Evolutionary conservation across 352 stramenopile species (phyloP), one percentile per base, ranked within the genome.

Genomic region (Pythium aristosporum): DNA sequence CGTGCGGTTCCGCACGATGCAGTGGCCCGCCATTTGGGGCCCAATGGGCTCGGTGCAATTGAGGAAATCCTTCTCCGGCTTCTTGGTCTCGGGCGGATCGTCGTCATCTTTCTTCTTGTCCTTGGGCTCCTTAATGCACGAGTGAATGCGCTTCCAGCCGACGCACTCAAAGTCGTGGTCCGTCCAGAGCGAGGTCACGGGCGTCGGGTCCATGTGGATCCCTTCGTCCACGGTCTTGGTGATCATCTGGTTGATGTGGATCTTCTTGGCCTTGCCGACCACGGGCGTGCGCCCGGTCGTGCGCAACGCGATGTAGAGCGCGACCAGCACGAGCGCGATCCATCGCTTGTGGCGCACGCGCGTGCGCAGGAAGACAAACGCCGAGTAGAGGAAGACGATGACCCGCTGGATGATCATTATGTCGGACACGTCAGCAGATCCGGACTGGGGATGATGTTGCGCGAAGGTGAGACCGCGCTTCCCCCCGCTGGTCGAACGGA

Each of bases 111-210:
- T 61, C 53, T 57, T 63, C 50, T 75, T 73, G 41, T 86, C 69
- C 30, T 67, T 63, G 18, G 84, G 73, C 46, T 83, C 66, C 37
- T 80, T 74, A 39, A 63, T 64, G 50, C 86, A 95, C 57, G 82
- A 80, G n/a, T 93, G 77, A 41, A 87, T 88, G 39, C 82, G 82
- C 61, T 95, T 91, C 86, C 86, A 95, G 47, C 84, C 84, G 41
- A 95, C 74, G 60, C 86, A 95, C 68, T 95, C 86, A 51, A 90
- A 95, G 58, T 78, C 79, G 47, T 84, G 74, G 60, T 92, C 87
- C 5, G 80, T 90, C 86, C 86, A 95, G 0, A 83, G 73, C 37
- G 79, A 68, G 0, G 72, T 53, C 47, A 95, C 73, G 8, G 70
- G 71, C 39, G 81, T 88, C 3, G 81, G 78, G 28, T 68, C 52